Evolutionary conservation across 192 early-diverging fungal genomes (phyloP).

Genomic region (Podila verticillata): DNA sequence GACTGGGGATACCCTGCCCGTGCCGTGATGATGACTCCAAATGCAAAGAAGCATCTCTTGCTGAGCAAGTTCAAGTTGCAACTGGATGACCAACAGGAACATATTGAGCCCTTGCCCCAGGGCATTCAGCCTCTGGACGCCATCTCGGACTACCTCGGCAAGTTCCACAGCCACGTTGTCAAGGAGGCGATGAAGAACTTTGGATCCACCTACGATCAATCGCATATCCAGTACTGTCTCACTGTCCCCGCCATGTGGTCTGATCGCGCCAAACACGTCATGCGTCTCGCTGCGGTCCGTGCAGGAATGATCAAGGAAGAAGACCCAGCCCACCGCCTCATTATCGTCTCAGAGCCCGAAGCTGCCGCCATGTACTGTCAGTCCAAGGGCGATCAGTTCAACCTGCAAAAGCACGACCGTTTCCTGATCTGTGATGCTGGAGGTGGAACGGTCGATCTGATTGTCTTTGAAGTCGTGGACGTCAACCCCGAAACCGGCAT

Average conservation of each 20-base stretch:
- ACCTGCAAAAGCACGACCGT: constrained; percentile 50
- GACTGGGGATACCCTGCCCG: constrained; percentile 62
- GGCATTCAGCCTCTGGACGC: constrained; percentile 54
- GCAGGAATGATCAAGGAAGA: constrained; percentile 57
- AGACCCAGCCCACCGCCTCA: constrained; percentile 58
- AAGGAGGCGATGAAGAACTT: constrained; percentile 55
- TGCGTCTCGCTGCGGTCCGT: constrained; percentile 60
- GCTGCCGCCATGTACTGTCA: constrained; percentile 68
- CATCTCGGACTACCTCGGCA: constrained; percentile 50
- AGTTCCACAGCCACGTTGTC: constrained; percentile 54
- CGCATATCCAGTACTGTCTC: constrained; percentile 53
- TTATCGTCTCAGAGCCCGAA: constrained; percentile 64
- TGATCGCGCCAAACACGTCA: constrained; percentile 62
- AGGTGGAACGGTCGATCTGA: constrained; percentile 56
- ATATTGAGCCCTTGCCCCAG: constrained; percentile 49
- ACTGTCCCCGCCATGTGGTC: constrained; percentile 68
- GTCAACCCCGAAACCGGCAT: constrained; percentile 45
- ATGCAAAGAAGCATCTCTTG: constrained; percentile 51
- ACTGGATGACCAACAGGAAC: constrained; percentile 52
- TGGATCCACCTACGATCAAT: constrained; percentile 53
- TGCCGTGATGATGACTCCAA: constrained; percentile 50
- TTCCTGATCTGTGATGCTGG: constrained; percentile 55
- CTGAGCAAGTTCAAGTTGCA: constrained; percentile 57
- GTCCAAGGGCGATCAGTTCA: constrained; percentile 59
- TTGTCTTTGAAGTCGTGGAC: constrained; percentile 56